phyloP scores from a whole-genome alignment of 202 grass and related monocot genomes.

The Saccharum hybrid region DNA sequence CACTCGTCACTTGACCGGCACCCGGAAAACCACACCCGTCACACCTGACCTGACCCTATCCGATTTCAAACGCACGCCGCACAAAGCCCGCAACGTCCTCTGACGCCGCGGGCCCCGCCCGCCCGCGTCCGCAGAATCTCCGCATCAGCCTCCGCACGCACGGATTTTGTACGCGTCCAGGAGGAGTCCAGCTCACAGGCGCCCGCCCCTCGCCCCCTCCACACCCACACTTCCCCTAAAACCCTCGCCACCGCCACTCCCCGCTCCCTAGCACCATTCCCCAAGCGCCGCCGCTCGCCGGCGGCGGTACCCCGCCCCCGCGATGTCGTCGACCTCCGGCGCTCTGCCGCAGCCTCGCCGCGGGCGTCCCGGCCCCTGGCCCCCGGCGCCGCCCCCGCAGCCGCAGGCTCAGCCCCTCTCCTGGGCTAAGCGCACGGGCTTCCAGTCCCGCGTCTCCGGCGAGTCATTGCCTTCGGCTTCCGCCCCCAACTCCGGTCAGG shows the following conservation, averaged over 20 bases:
- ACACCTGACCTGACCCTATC: conserved; percentile 19
- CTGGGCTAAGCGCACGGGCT: conserved; percentile 93
- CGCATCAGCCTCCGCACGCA: conserved; percentile 43
- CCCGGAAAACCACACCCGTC: conserved; percentile 19
- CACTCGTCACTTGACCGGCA: background rate
- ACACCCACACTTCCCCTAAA: conserved; percentile 24
- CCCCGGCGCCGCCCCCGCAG: conserved; percentile 57
- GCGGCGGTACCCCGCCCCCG: conserved; percentile 17
- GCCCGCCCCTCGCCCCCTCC: background rate
- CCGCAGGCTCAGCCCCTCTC: conserved; percentile 65
- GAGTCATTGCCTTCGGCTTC: conserved; percentile 58
- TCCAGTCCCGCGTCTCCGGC: conserved; percentile 63
- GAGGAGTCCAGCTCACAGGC: conserved; percentile 43
- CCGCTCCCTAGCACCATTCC: background rate
- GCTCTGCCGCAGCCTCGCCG: conserved; percentile 53
- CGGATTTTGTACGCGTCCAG: conserved; percentile 41
- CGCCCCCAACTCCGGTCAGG: conserved; percentile 64
- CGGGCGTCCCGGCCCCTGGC: conserved; percentile 74
- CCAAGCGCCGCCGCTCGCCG: conserved; percentile 41
- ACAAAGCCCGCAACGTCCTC: conserved; percentile 45
- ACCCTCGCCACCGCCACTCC: conserved; percentile 42
- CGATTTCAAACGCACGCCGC: conserved; percentile 52
- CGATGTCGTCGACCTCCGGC: conserved; percentile 52
- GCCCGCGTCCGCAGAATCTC: conserved; percentile 47
- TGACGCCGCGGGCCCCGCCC: conserved; percentile 43